Evolutionary conservation across 176 grass and related monocot genomes (phyloP), one percentile per base, ranked within the genome.

Genomic region (Panicum miliaceum): DNA sequence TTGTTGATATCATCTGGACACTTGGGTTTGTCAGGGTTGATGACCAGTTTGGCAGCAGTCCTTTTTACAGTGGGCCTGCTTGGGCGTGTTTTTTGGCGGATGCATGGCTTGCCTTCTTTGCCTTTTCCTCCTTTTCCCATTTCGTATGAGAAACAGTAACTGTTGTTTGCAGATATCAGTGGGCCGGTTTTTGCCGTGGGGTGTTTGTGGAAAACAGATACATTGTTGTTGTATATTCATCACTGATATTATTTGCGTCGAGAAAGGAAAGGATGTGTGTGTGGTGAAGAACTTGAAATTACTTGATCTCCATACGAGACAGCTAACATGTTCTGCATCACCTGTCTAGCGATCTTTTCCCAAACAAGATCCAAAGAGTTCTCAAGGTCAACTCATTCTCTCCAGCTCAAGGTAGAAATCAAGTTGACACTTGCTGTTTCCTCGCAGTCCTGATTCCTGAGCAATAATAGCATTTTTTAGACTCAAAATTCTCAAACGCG

Each of bases 141-240:
- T 65, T 86, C 79, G 75, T 86, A 83, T 2, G 67, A 78, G 59
- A 83, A 60, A 20, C 6, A 73, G 56, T n/a, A 71, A 71, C 79
- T 79, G 67, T 69, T 81, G 83, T 73, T 86, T 86, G 67, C 73
- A 79, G 89, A 75, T 83, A 73, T 73, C 66, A 71, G 63, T 68
- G 84, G 78, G 67, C 52, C 36, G 47, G 22, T 87, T 86, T 79
- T 82, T 3, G 26, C 12, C 4, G 37, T 38, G 16, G 38, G 27
- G 37, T 3, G 54, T 71, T 73, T 79, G 57, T 68, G 58, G 50
- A 83, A 84, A 82, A 43, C 58, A 57, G 59, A 82, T 63, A 68
- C 75, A 86, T 56, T 89, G 46, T 67, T 90, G 84, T 83, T 87
- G 84, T 83, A 90, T 85, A 90, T 89, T 86, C 72, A 78, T 82